phyloP scores from a whole-genome alignment of 495 filamentous ascomycete genomes.

The Penicillium soppii region DNA sequence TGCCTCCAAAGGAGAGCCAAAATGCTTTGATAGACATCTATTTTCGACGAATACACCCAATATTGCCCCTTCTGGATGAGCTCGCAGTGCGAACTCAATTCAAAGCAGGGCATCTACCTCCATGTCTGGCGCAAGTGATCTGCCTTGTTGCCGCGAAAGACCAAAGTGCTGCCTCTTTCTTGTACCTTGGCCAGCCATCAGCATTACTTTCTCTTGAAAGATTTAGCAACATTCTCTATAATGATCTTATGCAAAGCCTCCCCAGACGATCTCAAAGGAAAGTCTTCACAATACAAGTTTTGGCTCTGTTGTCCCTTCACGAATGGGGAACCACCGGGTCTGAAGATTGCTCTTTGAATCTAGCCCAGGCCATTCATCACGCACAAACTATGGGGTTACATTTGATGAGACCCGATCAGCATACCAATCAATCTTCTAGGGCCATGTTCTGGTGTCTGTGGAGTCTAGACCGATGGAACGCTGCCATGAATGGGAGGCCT shows the following conservation, averaged over 20 bases:
- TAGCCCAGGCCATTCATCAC: constrained; percentile 46
- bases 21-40: constrained; percentile 22
- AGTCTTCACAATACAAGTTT: constrained; percentile 31
- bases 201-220: constrained; percentile 12
- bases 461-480: constrained; percentile 58
- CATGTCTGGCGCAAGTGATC: constrained; percentile 28
- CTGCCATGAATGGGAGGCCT: constrained; percentile 58
- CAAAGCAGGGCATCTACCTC: constrained; percentile 12
- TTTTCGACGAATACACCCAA: constrained; percentile 24
- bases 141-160: constrained; percentile 39
- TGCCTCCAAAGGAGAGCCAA: constrained; percentile 21
- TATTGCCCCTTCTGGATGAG: constrained; percentile 32
- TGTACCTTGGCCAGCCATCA: constrained; percentile 17
- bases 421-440: constrained; percentile 27
- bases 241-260: constrained; percentile 21
- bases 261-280: constrained; percentile 21
- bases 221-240: constrained; percentile 25
- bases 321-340: constrained; percentile 30
- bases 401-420: constrained; percentile 21
- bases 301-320: constrained; percentile 36
- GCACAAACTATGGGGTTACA: constrained; percentile 63
- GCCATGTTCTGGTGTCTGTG: constrained; percentile 62
- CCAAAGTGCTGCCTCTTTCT: constrained; percentile 18
- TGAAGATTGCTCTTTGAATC: constrained; percentile 32
- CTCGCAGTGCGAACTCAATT: constrained; percentile 13